A percentile compares a stretch with the other conserved stretches of the same genome.
Conservation (phyloP, 23 red algal genomes). For the Gracilaria gracilis region DNA sequence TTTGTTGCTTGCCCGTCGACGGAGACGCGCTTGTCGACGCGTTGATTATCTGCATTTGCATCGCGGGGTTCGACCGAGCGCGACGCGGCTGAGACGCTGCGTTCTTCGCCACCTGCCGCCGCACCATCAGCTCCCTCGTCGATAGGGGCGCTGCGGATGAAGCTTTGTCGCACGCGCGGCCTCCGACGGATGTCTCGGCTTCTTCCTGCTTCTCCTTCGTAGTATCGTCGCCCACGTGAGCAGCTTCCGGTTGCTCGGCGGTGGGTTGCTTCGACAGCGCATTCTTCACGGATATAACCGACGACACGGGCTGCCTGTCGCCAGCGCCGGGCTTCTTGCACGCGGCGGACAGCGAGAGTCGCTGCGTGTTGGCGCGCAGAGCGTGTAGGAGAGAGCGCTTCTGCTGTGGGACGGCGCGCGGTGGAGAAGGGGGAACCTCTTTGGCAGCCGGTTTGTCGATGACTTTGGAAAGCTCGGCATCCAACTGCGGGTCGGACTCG, state of each 20-base stretch:
- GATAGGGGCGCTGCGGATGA: neutral
- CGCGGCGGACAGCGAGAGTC: neutral
- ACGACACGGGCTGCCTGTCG: neutral
- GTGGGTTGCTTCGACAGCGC: neutral
- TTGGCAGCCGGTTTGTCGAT: neutral
- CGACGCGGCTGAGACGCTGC: neutral
- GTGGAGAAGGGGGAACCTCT: neutral
- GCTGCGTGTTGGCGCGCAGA: neutral
- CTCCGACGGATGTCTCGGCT: neutral
- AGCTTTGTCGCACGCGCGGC: too few relatives aligned
- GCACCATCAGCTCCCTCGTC: neutral
- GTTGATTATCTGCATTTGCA: constrained; percentile 1
- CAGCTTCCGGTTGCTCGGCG: neutral
- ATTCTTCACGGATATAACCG: neutral
- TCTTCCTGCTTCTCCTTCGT: too few relatives aligned
- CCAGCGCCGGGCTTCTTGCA: neutral
- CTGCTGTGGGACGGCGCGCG: neutral
- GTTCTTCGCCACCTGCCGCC: neutral
- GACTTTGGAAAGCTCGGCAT: neutral
- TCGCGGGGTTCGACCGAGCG: neutral
- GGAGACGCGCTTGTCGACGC: neutral
- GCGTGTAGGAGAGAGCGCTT: constrained; percentile 1
- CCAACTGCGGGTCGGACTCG: neutral
- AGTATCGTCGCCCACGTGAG: neutral
- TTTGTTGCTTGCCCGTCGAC: neutral